A percentile compares a stretch with the other conserved stretches of the same genome.
Conservation (phyloP, 1,139 yeast genomes). For the Hansenula lynferdii region DNA sequence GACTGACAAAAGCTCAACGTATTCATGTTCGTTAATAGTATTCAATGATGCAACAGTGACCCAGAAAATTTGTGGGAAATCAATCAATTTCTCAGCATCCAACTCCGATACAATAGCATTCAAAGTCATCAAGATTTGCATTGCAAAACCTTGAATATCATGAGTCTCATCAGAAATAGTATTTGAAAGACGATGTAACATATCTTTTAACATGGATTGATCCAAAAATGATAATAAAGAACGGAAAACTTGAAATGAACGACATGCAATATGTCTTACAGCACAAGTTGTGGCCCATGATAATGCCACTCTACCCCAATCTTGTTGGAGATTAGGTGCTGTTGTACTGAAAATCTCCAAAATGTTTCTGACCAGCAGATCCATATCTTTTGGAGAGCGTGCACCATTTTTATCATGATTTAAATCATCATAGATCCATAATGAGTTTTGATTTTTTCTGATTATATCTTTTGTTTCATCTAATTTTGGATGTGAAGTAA, state of each 20-base stretch:
- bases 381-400: conserved; percentile 86
- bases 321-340: conserved; percentile 55
- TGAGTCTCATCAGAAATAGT: conserved; percentile 85
- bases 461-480: conserved; percentile 49
- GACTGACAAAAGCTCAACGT: conserved; percentile 78
- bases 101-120: conserved; percentile 88
- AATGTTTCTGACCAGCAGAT: conserved; percentile 61
- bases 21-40: conserved; percentile 91
- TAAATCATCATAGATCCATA: conserved; percentile 89
- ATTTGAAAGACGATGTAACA: conserved; percentile 89
- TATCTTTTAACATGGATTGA: conserved; percentile 85
- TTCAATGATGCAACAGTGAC: conserved; percentile 88
- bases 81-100: conserved; percentile 70
- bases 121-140: conserved; percentile 95
- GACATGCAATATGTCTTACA: conserved; percentile 93
- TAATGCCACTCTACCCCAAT: conserved; percentile 82
- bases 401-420: conserved; percentile 76
- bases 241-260: conserved; percentile 91
- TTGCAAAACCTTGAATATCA: conserved; percentile 94
- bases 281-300: conserved; percentile 98
- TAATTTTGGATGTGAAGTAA: conserved; percentile 49
- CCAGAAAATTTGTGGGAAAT: conserved; percentile 95
- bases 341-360: conserved; percentile 50
- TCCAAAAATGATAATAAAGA: conserved; percentile 76
- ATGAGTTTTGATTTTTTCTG: conserved; percentile 39